Evolutionary conservation across 225 moss, liverwort and hornwort species (phyloP).

Genomic region (Antitrichia curtipendula): DNA sequence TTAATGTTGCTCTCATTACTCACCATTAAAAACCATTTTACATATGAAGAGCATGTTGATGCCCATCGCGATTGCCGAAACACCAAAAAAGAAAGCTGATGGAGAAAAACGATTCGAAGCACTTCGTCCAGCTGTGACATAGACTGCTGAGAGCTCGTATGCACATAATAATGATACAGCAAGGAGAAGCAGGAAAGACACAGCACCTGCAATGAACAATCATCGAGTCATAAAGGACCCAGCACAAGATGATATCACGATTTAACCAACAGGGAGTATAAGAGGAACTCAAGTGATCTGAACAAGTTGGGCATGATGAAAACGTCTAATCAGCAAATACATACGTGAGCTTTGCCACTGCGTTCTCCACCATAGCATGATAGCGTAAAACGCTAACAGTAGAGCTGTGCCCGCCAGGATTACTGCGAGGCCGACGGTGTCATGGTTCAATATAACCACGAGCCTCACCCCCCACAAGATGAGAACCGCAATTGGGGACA

Average conservation of each 20-base stretch:
- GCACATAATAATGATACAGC: slow-evolving; percentile 93
- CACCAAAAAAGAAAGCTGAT: slow-evolving; percentile 98
- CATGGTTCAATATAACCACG: slow-evolving; percentile 73
- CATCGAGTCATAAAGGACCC: background rate
- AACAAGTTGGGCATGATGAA: background rate
- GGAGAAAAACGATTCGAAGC: slow-evolving; percentile 79
- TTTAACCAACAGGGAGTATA: background rate
- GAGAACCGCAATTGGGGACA: slow-evolving; percentile 83
- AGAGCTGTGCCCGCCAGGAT: slow-evolving; percentile 98
- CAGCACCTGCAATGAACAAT: slow-evolving; percentile 67
- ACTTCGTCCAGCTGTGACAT: slow-evolving; percentile 97
- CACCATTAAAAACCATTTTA: slow-evolving; percentile 99
- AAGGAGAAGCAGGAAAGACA: slow-evolving; percentile 76
- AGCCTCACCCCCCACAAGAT: slow-evolving; percentile 77
- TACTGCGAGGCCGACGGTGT: slow-evolving; percentile 90
- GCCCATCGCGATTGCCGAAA: slow-evolving; percentile 95
- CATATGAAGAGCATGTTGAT: slow-evolving; percentile 99
- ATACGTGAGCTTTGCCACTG: slow-evolving; percentile 99
- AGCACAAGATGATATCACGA: background rate
- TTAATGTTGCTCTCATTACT: background rate
- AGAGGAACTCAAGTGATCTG: background rate
- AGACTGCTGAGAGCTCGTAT: slow-evolving; percentile 94
- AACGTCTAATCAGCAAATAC: background rate
- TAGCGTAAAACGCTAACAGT: slow-evolving; percentile 91
- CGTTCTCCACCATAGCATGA: slow-evolving; percentile 99